Conservation (phyloP, 768 basidiomycete species). For the Panaeolus papilionaceus region DNA sequence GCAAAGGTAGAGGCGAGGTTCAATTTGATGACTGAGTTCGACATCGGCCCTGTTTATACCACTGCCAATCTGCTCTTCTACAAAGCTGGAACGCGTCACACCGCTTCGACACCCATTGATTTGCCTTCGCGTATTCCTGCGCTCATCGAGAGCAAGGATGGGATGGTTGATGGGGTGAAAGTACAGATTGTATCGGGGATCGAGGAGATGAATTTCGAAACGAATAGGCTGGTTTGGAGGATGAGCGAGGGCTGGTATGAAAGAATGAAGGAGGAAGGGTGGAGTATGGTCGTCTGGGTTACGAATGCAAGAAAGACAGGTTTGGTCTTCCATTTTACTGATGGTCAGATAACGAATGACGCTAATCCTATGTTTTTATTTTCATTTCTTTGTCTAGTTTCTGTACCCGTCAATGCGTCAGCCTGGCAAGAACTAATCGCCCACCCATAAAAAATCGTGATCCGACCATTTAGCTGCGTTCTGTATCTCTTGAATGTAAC, state of each 20-base stretch:
- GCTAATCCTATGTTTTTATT: too few relatives aligned
- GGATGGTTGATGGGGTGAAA: not conserved
- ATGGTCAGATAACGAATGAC: too few relatives aligned
- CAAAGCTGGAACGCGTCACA: constrained; percentile 10
- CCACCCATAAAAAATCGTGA: too few relatives aligned
- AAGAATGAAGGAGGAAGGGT: constrained; percentile 28
- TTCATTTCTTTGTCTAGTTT: too few relatives aligned
- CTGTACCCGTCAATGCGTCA: too few relatives aligned
- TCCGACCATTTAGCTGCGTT: too few relatives aligned
- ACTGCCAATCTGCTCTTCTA: constrained; percentile 27
- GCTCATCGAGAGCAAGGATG: constrained; percentile 9
- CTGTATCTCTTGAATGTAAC: too few relatives aligned
- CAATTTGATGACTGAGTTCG: constrained; percentile 5
- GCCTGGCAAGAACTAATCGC: too few relatives aligned
- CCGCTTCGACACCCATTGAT: not conserved
- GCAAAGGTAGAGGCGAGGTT: not conserved
- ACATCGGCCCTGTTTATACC: not conserved
- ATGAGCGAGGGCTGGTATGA: constrained; percentile 28
- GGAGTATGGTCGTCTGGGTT: constrained; percentile 27
- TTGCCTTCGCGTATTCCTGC: constrained; percentile 22
- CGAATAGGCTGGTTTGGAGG: constrained; percentile 26
- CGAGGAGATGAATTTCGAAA: constrained; percentile 24
- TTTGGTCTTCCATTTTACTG: not conserved
- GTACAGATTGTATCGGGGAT: constrained; percentile 26
- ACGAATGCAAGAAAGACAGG: constrained; percentile 21